These are phyloP conservation scores for Cryptosporidium sp. DNA, from an alignment of 169 alveolate species.

Conservation along the genomic window DNA sequence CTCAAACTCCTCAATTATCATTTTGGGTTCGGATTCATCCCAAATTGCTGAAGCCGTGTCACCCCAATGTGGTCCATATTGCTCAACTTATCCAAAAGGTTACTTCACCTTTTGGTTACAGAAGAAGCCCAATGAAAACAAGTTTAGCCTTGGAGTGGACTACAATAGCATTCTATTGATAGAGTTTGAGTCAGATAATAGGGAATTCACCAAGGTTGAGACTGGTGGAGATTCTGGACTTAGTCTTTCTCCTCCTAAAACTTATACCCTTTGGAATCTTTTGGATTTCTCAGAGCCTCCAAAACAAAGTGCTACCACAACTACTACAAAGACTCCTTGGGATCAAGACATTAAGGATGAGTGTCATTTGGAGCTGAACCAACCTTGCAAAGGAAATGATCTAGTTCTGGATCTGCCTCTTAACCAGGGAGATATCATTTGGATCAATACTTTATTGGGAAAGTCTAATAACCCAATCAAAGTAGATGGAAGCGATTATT, in stretches of 20 bases:
- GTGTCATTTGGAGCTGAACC: slow-evolving; percentile 14
- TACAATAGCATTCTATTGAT: background rate
- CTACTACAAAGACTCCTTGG: slow-evolving; percentile 50
- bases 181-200: background rate
- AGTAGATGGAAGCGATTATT: slow-evolving; percentile 3
- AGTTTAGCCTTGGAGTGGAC: background rate
- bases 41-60: slow-evolving; percentile 8
- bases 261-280: background rate
- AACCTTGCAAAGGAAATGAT: slow-evolving; percentile 32
- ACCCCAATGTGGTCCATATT: slow-evolving; percentile 27
- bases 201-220: background rate
- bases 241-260: background rate
- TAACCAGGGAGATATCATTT: background rate
- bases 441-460: slow-evolving; percentile 13
- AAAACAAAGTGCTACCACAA: slow-evolving; percentile 32
- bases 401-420: background rate
- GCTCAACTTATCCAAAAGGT: slow-evolving; percentile 24
- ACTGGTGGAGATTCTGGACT: background rate
- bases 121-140: background rate
- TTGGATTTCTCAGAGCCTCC: background rate
- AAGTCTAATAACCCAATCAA: background rate
- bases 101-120: slow-evolving; percentile 15
- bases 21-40: background rate
- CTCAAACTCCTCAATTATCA: slow-evolving; percentile 2
- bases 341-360: slow-evolving; percentile 39